phyloP scores from a whole-genome alignment of 2,329 filamentous ascomycete genomes.

The Bipolaris victoriae region DNA sequence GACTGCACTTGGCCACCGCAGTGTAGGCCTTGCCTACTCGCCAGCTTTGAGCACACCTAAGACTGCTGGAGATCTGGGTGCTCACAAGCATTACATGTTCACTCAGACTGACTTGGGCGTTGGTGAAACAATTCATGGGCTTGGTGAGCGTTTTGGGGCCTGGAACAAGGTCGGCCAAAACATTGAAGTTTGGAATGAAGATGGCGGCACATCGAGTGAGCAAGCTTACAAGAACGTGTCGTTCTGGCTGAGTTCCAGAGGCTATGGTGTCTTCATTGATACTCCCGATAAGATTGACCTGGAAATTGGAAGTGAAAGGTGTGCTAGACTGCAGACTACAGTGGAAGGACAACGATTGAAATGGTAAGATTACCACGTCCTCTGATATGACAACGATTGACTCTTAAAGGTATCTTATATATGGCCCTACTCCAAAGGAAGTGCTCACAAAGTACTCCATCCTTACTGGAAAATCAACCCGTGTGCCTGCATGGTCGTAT shows the following conservation, averaged over 20 bases:
- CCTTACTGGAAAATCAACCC: conserved; percentile 69
- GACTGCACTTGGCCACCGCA: conserved; percentile 62
- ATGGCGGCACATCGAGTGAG: conserved; percentile 69
- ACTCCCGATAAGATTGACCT: conserved; percentile 71
- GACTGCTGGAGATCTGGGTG: conserved; percentile 59
- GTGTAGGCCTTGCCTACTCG: conserved; percentile 63
- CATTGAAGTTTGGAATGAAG: conserved; percentile 68
- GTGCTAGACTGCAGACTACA: conserved; percentile 71
- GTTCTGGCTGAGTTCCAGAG: conserved; percentile 73
- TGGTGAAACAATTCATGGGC: conserved; percentile 72
- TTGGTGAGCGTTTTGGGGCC: conserved; percentile 77
- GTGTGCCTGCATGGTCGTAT: conserved; percentile 75
- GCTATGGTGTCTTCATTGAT: conserved; percentile 79
- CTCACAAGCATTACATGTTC: conserved; percentile 53
- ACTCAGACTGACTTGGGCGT: conserved; percentile 56
- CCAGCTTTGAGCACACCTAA: conserved; percentile 61
- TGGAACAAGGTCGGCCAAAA: conserved; percentile 78
- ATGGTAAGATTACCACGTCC: conserved; percentile 50
- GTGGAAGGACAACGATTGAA: conserved; percentile 73
- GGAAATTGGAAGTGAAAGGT: conserved; percentile 76
- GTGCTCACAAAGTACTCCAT: conserved; percentile 70
- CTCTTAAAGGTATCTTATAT: conserved; percentile 65
- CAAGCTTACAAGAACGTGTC: conserved; percentile 76
- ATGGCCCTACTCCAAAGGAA: conserved; percentile 74
- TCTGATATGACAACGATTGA: conserved; percentile 1